These are phyloP conservation scores for Aspergillus brunneoviolaceus DNA, from an alignment of 2,329 filamentous ascomycete genomes.

Conservation along the genomic window DNA sequence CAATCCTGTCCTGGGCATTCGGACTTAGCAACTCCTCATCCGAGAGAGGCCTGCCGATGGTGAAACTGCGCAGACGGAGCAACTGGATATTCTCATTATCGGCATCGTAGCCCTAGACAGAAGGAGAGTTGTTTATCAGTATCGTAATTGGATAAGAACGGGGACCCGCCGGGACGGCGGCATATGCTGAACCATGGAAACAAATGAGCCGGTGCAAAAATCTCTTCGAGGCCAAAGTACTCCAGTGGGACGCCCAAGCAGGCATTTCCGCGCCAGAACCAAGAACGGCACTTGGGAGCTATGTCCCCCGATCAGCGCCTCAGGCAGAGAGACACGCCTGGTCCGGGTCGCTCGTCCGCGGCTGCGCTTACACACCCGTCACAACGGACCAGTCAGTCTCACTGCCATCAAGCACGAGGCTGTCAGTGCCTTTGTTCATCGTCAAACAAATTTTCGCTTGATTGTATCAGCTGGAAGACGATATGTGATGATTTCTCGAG, in stretches of 20 bases:
- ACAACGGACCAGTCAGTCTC: conserved; percentile 10
- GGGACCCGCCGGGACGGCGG: conserved; percentile 18
- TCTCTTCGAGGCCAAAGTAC: conserved; percentile 21
- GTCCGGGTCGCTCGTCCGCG: conserved; percentile 22
- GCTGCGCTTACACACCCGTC: conserved; percentile 24
- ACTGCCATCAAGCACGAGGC: neutral
- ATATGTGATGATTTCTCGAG: neutral
- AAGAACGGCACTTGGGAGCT: conserved; percentile 10
- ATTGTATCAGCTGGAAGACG: neutral
- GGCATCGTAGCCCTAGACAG: conserved; percentile 65
- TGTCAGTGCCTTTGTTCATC: neutral
- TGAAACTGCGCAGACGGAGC: conserved; percentile 77
- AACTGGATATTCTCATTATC: conserved; percentile 78
- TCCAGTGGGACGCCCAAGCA: conserved; percentile 16
- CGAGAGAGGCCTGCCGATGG: conserved; percentile 64
- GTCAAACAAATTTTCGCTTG: neutral
- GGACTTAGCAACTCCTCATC: conserved; percentile 65
- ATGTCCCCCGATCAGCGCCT: neutral
- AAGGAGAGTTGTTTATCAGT: conserved; percentile 23
- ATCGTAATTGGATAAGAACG: conserved; percentile 17
- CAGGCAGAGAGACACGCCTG: conserved; percentile 2
- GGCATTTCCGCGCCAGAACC: conserved; percentile 16
- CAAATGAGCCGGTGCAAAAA: conserved; percentile 35
- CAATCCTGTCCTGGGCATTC: conserved; percentile 64
- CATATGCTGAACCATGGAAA: conserved; percentile 41